These are phyloP conservation scores for Grigorovia jiainica DNA, from an alignment of 805 yeast species.

Conservation along the genomic window DNA sequence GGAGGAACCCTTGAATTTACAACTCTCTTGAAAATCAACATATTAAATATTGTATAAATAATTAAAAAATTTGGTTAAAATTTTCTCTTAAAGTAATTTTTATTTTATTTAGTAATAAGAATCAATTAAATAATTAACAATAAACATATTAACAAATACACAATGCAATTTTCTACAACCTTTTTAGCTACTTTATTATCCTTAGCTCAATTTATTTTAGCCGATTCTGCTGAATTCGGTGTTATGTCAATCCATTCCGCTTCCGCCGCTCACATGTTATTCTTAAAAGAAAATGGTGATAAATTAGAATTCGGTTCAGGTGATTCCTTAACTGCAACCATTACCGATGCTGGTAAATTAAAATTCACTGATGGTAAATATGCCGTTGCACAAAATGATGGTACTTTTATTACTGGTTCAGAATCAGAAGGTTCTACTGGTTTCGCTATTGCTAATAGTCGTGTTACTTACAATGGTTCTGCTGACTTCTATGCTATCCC, in stretches of 20 bases:
- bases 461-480: constrained; percentile 30
- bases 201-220: constrained; percentile 10
- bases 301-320: constrained; percentile 9
- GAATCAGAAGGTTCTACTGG: constrained; percentile 26
- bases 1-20: no score
- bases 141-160: no score
- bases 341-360: constrained; percentile 29
- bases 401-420: constrained; percentile 10
- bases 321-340: constrained; percentile 13
- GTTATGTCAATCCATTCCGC: constrained; percentile 30
- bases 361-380: constrained; percentile 23
- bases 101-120: no score
- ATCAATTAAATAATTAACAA: no score
- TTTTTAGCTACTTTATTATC: no score
- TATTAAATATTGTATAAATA: no score
- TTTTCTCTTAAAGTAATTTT: no score
- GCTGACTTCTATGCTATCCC: constrained; percentile 33
- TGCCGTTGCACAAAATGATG: constrained; percentile 22
- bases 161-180: no score
- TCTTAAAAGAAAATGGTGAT: constrained; percentile 10
- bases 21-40: no score
- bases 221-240: constrained; percentile 33
- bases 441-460: constrained; percentile 32
- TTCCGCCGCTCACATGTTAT: constrained; percentile 9
- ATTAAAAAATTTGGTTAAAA: no score